Conservation (phyloP, 1,284 basidiomycete species). For the Sanghuangporus sanghuang region DNA sequence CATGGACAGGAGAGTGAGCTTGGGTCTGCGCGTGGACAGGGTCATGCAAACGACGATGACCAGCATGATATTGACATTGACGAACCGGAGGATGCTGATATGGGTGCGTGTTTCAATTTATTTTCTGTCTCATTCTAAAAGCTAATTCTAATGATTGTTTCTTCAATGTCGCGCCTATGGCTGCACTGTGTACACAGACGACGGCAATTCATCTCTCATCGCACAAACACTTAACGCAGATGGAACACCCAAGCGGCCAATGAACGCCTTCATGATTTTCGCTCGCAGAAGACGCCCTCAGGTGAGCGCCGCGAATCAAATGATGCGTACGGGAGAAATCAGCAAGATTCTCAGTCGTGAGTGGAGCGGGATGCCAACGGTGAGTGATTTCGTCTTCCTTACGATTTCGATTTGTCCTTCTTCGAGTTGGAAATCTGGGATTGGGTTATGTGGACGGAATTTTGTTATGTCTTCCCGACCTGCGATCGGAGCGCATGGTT, state of each 20-base stretch:
- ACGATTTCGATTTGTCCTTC: not conserved
- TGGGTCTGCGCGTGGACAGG: not conserved
- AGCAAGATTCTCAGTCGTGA: conserved; percentile 78
- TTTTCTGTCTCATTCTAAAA: not conserved
- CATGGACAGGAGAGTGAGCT: not conserved
- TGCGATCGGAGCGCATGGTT: not conserved
- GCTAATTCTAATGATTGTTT: not conserved
- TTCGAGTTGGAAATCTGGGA: not conserved
- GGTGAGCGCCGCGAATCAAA: conserved; percentile 74
- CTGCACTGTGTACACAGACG: not conserved
- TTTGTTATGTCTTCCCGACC: not conserved
- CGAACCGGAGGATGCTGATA: not conserved
- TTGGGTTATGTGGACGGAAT: not conserved
- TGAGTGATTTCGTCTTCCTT: conserved; percentile 29
- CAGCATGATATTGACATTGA: not conserved
- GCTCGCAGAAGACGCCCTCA: conserved; percentile 75
- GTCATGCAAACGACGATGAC: not conserved
- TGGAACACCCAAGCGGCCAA: conserved; percentile 79
- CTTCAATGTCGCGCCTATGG: not conserved
- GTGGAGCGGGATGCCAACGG: conserved; percentile 71
- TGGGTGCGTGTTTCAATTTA: not conserved
- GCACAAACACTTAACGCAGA: conserved; percentile 76
- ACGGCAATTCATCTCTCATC: conserved; percentile 39
- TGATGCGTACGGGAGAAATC: conserved; percentile 81
- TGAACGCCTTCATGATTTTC: conserved; percentile 91